Conservation (phyloP, 768 basidiomycete genomes). For the Lactarius vividus region DNA sequence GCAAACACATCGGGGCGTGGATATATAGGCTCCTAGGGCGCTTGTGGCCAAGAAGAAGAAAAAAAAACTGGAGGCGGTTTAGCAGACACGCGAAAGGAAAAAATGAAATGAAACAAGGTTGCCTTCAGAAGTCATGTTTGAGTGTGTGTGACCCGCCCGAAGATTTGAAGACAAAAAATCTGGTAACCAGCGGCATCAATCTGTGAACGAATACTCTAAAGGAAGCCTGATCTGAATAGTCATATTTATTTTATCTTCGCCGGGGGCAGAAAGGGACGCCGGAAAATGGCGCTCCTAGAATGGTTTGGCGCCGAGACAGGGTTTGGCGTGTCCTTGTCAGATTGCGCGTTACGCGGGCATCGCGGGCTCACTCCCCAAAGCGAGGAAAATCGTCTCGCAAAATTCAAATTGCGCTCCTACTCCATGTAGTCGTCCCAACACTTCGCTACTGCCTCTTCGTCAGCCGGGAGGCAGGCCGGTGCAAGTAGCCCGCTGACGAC, state of each 20-base stretch:
- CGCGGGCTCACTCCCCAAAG: background rate
- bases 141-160: background rate
- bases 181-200: background rate
- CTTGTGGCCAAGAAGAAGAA: background rate
- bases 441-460: background rate
- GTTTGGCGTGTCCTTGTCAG: background rate
- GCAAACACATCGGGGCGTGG: background rate
- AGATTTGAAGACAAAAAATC: background rate
- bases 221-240: conserved; percentile 1
- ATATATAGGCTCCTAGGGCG: background rate
- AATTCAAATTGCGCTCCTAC: background rate
- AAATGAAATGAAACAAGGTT: background rate
- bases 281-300: background rate
- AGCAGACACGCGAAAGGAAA: background rate
- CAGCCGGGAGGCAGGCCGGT: background rate
- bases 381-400: background rate
- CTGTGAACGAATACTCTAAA: background rate
- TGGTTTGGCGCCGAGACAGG: conserved; percentile 7
- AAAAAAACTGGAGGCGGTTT: conserved; percentile 1
- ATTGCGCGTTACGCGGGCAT: conserved; percentile 17
- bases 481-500: conserved; percentile 4
- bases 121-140: background rate
- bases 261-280: background rate
- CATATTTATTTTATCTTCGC: conserved; percentile 1
- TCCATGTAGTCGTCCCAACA: background rate